These are phyloP conservation scores for Entomortierella beljakovae DNA, from an alignment of 192 early-diverging fungal species.

Conservation along the genomic window DNA sequence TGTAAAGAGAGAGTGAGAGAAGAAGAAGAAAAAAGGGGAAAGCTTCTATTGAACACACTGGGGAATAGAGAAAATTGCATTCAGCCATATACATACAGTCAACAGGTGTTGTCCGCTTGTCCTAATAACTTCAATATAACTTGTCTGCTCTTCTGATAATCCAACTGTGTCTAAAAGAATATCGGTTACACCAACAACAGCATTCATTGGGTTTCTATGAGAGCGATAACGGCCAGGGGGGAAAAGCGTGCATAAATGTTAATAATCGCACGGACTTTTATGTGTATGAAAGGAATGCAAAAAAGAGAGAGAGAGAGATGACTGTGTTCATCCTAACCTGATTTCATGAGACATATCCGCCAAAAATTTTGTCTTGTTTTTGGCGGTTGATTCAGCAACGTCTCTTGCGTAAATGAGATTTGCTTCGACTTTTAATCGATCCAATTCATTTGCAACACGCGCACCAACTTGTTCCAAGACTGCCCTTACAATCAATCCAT, in stretches of 20 bases:
- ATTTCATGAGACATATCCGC: constrained; percentile 70
- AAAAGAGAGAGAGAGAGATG: too few species aligned
- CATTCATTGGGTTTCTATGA: constrained; percentile 66
- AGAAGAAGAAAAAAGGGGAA: constrained; percentile 17
- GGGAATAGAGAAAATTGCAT: not conserved
- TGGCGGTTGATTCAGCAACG: constrained; percentile 60
- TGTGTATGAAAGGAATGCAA: too few species aligned
- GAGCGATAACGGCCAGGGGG: not conserved
- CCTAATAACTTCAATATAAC: constrained; percentile 65
- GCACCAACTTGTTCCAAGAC: constrained; percentile 47
- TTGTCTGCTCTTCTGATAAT: constrained; percentile 60
- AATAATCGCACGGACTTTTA: too few species aligned
- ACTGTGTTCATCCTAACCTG: too few species aligned
- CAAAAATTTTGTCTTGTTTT: constrained; percentile 67
- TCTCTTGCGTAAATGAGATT: constrained; percentile 56
- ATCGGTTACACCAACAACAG: constrained; percentile 65
- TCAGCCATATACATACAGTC: constrained; percentile 47
- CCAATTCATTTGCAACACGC: constrained; percentile 56
- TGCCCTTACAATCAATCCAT: constrained; percentile 26
- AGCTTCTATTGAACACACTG: too few species aligned
- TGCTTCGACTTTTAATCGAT: constrained; percentile 51
- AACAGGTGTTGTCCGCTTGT: constrained; percentile 69
- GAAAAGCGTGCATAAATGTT: not conserved
- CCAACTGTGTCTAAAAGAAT: constrained; percentile 59
- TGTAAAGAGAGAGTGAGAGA: too few species aligned